These are phyloP conservation scores for Thraustochytrium sp. DNA, from an alignment of 352 stramenopile species.

Conservation along the genomic window DNA sequence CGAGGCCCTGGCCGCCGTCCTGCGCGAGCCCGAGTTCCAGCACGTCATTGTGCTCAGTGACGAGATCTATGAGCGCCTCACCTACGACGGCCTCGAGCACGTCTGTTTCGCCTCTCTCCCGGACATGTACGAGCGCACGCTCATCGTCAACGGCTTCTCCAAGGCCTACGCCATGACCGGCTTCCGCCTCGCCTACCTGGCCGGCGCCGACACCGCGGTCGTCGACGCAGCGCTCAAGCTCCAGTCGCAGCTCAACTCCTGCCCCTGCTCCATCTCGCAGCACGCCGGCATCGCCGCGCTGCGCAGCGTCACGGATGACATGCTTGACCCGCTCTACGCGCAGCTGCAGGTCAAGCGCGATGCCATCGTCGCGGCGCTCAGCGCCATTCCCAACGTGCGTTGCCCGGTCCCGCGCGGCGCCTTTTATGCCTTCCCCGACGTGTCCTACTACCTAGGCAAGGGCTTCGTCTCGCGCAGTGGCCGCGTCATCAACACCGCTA, in stretches of 20 bases:
- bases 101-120: constrained; percentile 65
- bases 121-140: constrained; percentile 78
- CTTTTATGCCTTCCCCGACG: constrained; percentile 91
- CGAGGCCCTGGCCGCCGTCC: constrained; percentile 52
- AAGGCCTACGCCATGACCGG: constrained; percentile 95
- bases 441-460: constrained; percentile 69
- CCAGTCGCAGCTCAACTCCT: constrained; percentile 90
- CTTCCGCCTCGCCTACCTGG: constrained; percentile 85
- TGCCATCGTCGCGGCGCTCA: constrained; percentile 73
- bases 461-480: constrained; percentile 52
- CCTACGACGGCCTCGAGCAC: constrained; percentile 70
- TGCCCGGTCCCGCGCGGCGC: constrained; percentile 79
- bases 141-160: constrained; percentile 91
- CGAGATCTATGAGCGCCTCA: constrained; percentile 92
- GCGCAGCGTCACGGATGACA: constrained; percentile 45
- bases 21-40: constrained; percentile 44
- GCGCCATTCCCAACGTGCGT: constrained; percentile 70
- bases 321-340: constrained; percentile 36
- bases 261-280: constrained; percentile 82
- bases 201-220: constrained; percentile 62
- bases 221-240: constrained; percentile 79
- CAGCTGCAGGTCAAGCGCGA: constrained; percentile 76
- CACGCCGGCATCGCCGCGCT: constrained; percentile 79
- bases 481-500: constrained; percentile 54
- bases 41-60: constrained; percentile 79